Conservation (phyloP, 1,284 basidiomycete genomes). For the Rhodotorula glutinis region DNA sequence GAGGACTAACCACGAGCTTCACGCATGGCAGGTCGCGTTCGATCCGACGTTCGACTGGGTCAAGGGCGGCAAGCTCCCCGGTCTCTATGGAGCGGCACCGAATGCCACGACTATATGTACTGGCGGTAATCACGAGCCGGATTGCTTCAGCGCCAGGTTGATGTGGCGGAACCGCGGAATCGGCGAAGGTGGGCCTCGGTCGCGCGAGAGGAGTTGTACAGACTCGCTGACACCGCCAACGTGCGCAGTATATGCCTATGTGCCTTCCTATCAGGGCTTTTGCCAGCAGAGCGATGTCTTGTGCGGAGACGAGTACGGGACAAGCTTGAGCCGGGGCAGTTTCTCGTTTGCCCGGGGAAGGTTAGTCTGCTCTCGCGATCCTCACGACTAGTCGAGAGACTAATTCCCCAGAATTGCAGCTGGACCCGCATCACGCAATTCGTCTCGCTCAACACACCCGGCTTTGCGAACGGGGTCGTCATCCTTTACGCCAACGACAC, state of each 20-base stretch:
- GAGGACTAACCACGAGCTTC: too few relatives aligned
- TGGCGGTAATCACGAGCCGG: conserved; percentile 15
- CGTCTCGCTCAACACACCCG: conserved; percentile 29
- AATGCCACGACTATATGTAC: conserved; percentile 9
- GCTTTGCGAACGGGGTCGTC: conserved; percentile 31
- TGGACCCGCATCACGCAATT: conserved; percentile 37
- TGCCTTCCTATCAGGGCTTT: conserved; percentile 11
- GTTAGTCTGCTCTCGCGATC: neutral
- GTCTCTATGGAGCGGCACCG: conserved; percentile 17
- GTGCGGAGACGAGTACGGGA: conserved; percentile 29
- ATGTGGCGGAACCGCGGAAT: conserved; percentile 26
- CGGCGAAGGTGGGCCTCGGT: conserved; percentile 23
- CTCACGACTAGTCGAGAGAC: neutral
- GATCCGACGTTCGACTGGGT: conserved; percentile 28
- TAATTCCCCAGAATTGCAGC: neutral
- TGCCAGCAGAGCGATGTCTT: conserved; percentile 23
- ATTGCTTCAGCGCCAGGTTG: conserved; percentile 24
- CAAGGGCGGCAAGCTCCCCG: conserved; percentile 39
- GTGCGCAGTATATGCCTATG: conserved; percentile 26
- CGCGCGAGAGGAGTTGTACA: too few relatives aligned
- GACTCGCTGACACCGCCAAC: neutral
- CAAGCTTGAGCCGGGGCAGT: conserved; percentile 16
- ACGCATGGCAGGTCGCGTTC: conserved; percentile 27
- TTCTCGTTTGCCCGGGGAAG: conserved; percentile 15
- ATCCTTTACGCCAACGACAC: conserved; percentile 25